Base-by-base conservation (phyloP, 108 stramenopile genomes). In the Mayamaea pseudoterrestris region DNA sequence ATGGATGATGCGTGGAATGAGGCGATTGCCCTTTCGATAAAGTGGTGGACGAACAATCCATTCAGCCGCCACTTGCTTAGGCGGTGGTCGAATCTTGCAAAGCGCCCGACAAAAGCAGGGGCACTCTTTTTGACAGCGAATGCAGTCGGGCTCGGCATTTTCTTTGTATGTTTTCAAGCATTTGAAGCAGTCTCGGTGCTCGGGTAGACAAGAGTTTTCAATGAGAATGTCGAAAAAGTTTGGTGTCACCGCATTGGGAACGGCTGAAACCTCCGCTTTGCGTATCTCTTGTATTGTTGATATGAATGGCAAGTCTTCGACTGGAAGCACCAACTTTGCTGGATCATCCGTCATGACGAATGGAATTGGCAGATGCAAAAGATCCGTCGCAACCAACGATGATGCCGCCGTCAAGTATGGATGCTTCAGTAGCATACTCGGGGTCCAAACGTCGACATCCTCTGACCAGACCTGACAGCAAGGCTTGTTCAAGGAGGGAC, bases 1-100 rank as follows among this genome's bases (percentile, higher is more conserved):
- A 60, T 79, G 78, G 28, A 79, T 61, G 30, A 73, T 72, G 26
- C 68, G 54, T 5, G 78, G 78, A 47, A 79, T 58, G 11, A 65
- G 24, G 4, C 78, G 37, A 3, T 39, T 20, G 2, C 13, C 5
- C 4, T 22, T n/a, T 44, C 26, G 16, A 21, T 21, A 44, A 5
- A 9, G n/a, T 3, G n/a, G 5, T 21, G 21, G 44, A 25, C 24
- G 44, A 4, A 39, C 37, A 18, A 18, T 39, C 37, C 47, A 48
- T 24, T 31, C 47, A 2, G 47, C 47, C 3, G 5, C 3, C 3
- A 48, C 3, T 9, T 5, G 47, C 14, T 48, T 48, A 30, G 47
- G 47, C 16, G 47, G 47, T 2, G 47, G 47, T 17, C 47, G 35
- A 8, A 48, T 16, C 5, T 48, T 3, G 22, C 47, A 48, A 30